Evolutionary conservation across 257 asterid genomes (phyloP).

Genomic region (Lantana camara): DNA sequence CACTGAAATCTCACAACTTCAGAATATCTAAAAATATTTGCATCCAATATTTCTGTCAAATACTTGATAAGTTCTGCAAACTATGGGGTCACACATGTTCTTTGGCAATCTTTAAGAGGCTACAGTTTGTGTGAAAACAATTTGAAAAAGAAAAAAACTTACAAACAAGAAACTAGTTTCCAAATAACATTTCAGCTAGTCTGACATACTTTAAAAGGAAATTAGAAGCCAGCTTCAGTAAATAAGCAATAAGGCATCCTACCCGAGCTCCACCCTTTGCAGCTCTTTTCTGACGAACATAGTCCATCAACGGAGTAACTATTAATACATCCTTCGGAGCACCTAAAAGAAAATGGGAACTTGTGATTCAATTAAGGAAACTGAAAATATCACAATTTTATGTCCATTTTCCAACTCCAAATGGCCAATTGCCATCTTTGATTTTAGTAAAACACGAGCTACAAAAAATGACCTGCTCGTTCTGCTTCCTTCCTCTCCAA

Average conservation of each 20-base stretch:
- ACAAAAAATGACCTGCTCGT: slow-evolving; percentile 58
- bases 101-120: slow-evolving; percentile 2
- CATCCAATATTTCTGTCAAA: neutral
- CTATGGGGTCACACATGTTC: neutral
- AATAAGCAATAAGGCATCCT: slow-evolving; percentile 30
- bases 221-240: slow-evolving; percentile 13
- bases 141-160: neutral
- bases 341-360: slow-evolving; percentile 48
- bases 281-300: slow-evolving; percentile 82
- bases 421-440: neutral
- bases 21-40: neutral
- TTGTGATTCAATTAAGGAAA: slow-evolving; percentile 18
- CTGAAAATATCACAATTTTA: neutral
- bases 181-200: slow-evolving; percentile 18
- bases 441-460: neutral
- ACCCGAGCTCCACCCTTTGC: slow-evolving; percentile 78
- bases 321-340: slow-evolving; percentile 62
- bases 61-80: neutral
- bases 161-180: neutral
- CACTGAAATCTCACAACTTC: neutral
- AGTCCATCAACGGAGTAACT: slow-evolving; percentile 86
- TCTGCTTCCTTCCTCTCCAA: slow-evolving; percentile 91
- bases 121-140: neutral
- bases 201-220: slow-evolving; percentile 9
- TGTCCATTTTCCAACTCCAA: slow-evolving; percentile 5